Evolutionary conservation across 2,329 filamentous ascomycete species (phyloP), one percentile per base, ranked within the genome.

Genomic region (Apiospora kogelbergensis): DNA sequence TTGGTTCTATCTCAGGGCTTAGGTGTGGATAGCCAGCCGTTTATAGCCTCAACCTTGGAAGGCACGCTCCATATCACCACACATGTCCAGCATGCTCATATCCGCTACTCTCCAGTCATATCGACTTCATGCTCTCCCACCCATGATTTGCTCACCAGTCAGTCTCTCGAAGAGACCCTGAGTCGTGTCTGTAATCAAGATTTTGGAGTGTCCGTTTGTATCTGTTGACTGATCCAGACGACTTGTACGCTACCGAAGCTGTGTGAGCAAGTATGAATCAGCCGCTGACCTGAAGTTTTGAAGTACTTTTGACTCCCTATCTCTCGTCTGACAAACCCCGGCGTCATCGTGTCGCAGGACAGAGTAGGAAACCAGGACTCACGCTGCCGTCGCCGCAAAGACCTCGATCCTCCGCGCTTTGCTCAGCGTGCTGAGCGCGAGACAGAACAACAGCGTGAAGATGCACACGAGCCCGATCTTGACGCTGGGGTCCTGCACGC

Each of bases 321-420:
- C 17, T n/a, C n/a, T n/a, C n/a, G n/a, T n/a, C n/a, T n/a, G n/a
- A n/a, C n/a, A n/a, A n/a, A n/a, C n/a, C n/a, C n/a, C n/a, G n/a
- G n/a, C n/a, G n/a, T n/a, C n/a, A n/a, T n/a, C n/a, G n/a, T n/a
- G n/a, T 13, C 40, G 11, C 3, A 7, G 24, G 15, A 11, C 10
- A 17, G 6, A 37, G 40, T 42, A 10, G 63, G 10, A 48, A 22
- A 1, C 1, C 5, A 3, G 22, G 44, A 66, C 67, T 68, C 44
- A 68, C 67, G 67, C 67, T 2, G 67, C 67, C 15, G 67, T 68
- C 6, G 67, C 67, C n/a, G 67, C 67, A 37, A 68, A 65, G 1
- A 68, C 37, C 45, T 68, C 67, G 63, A 68, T 66, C 22, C 67
- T 22, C n/a, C 67, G 67, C 41, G 63, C 60, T 42, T 68, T 68